Evolutionary conservation across 805 yeast species (phyloP), one percentile per base, ranked within the genome.

Genomic region (Cyberlindnera maritima): DNA sequence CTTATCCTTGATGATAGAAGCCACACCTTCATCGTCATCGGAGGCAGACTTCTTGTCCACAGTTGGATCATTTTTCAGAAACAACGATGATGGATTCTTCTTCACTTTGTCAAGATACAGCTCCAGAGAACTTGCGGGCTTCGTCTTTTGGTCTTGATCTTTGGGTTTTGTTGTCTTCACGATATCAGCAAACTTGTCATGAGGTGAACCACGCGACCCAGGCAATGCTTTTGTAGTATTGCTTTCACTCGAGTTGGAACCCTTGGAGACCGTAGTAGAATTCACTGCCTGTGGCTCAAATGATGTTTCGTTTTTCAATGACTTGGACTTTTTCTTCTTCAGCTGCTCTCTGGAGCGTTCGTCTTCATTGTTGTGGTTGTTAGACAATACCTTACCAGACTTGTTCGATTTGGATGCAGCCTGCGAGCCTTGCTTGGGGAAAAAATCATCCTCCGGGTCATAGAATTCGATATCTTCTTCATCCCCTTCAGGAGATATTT

Each of bases 41-140:
- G 4, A 11, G 5, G 31, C 11, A 28, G 31, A 28, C 31, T 28
- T 28, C 31, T 28, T 6, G 31, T 28, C 11, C n/a, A 14, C 13
- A 7, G 31, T 28, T 12, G 31, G 5, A 28, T 28, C 31, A 14
- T 11, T 28, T 11, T 14, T 28, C 14, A 9, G 14, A 17, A 52
- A 52, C 21, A 52, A 43, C 2, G 46, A 37, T 6, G 56, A 52
- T 3, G 54, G 56, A 21, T 49, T 49, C 42, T 42, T 46, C 36
- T 43, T 52, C 23, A 46, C 39, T 34, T 39, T 44, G 9, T 41
- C 53, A 17, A 52, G 38, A 20, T 28, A 35, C 36, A 17, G n/a
- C 7, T 35, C 35, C 45, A 36, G 40, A 10, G 36, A 12, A 13
- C 4, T 13, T 13, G 11, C 18, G 8, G 11, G 8, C 39, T 4